Conservation (phyloP, 1,139 yeast genomes). For the Candida glucosophila region DNA sequence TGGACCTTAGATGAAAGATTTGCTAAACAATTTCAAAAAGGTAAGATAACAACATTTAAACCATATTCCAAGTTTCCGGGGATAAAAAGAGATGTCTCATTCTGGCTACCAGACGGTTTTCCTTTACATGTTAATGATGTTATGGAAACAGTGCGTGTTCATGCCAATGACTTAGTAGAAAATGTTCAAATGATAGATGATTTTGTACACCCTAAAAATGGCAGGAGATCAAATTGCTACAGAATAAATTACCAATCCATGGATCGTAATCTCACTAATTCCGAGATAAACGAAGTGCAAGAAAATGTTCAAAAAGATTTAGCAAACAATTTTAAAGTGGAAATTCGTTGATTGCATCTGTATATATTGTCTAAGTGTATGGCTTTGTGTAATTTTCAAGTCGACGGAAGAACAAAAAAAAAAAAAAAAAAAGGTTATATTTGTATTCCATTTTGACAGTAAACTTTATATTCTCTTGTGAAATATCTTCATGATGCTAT, state of each 20-base stretch:
- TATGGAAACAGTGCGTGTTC: conserved; percentile 82
- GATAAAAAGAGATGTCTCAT: conserved; percentile 77
- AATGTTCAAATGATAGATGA: conserved; percentile 75
- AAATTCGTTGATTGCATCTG: conserved; percentile 49
- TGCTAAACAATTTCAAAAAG: conserved; percentile 57
- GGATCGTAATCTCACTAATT: conserved; percentile 84
- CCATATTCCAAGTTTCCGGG: conserved; percentile 93
- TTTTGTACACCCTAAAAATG: conserved; percentile 78
- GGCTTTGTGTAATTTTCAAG: conserved; percentile 3
- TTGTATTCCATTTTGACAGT: too few relatives aligned
- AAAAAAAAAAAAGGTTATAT: too few relatives aligned
- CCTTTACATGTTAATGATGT: conserved; percentile 76
- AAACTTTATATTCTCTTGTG: too few relatives aligned
- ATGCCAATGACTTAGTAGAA: conserved; percentile 85
- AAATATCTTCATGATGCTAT: too few relatives aligned
- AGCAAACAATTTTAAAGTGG: conserved; percentile 44
- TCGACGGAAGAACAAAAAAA: too few relatives aligned
- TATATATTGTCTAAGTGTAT: not conserved
- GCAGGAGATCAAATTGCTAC: conserved; percentile 73
- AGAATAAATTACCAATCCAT: conserved; percentile 88
- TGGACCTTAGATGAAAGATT: conserved; percentile 87
- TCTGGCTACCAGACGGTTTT: conserved; percentile 60
- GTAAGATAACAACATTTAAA: conserved; percentile 61
- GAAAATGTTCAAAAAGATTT: conserved; percentile 51
- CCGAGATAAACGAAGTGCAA: conserved; percentile 69